phyloP scores from a whole-genome alignment of 1,284 basidiomycete genomes.

The Microbotryum lychnidis-dioicae region DNA sequence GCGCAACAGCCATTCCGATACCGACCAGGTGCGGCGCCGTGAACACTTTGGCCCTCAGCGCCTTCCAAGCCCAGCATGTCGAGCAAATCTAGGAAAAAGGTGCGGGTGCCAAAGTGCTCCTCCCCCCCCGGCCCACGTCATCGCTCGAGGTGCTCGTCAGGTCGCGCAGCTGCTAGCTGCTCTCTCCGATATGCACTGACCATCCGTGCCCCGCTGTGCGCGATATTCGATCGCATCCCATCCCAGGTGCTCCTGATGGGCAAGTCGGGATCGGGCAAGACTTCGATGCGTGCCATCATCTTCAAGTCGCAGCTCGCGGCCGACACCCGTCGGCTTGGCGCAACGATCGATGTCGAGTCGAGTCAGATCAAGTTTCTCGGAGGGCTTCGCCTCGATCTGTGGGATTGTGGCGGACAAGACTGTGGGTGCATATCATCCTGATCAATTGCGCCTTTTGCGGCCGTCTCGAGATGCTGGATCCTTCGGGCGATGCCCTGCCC shows the following conservation, averaged over 20 bases:
- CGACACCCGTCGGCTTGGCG: constrained; percentile 81
- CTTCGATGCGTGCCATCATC: constrained; percentile 97
- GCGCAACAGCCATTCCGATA: too few relatives aligned
- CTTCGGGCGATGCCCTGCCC: neutral
- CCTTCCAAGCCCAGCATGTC: constrained; percentile 10
- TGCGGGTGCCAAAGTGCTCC: neutral
- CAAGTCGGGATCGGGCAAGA: constrained; percentile 67
- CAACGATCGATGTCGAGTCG: constrained; percentile 95
- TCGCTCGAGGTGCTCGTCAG: too few relatives aligned
- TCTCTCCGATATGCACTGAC: too few relatives aligned
- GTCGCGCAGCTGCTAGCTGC: too few relatives aligned
- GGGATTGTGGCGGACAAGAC: constrained; percentile 98
- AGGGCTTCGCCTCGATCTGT: constrained; percentile 79
- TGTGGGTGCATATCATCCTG: constrained; percentile 16
- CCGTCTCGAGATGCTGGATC: neutral
- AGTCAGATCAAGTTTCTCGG: constrained; percentile 95
- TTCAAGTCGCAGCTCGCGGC: constrained; percentile 94
- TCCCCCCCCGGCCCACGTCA: too few relatives aligned
- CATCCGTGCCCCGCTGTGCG: too few relatives aligned
- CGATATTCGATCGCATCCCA: neutral
- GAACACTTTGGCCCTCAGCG: too few relatives aligned
- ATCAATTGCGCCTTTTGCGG: neutral
- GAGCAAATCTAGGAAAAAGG: constrained; percentile 27
- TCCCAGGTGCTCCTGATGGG: constrained; percentile 76
- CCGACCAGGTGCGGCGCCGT: too few relatives aligned